Evolutionary conservation across 805 yeast genomes (phyloP).

Genomic region (Ogataea glucozyma): DNA sequence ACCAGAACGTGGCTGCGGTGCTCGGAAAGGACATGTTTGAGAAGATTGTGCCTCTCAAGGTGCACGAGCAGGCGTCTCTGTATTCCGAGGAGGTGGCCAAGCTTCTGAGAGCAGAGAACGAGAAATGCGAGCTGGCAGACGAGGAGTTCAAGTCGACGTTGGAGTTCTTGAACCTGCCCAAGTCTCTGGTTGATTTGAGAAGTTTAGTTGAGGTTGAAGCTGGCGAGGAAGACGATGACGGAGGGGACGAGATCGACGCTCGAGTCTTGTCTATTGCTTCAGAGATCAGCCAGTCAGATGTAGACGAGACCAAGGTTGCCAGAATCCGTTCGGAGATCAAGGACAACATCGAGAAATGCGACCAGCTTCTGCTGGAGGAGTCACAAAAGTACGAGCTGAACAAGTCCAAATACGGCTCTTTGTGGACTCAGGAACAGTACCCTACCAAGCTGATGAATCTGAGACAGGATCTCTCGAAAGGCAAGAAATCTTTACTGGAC

Average conservation of each 20-base stretch:
- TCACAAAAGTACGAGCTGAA: conserved; percentile 36
- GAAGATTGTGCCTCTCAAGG: conserved; percentile 79
- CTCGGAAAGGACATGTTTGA: conserved; percentile 63
- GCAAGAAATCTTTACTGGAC: conserved; percentile 60
- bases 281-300: conserved; percentile 28
- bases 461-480: conserved; percentile 37
- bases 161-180: conserved; percentile 78
- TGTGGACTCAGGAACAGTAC: conserved; percentile 36
- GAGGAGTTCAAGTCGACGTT: conserved; percentile 77
- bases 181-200: conserved; percentile 56
- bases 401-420: conserved; percentile 37
- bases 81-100: conserved; percentile 90
- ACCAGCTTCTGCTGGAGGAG: conserved; percentile 36
- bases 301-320: conserved; percentile 35
- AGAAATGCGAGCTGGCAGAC: conserved; percentile 72
- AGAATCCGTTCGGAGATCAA: conserved; percentile 40
- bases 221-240: conserved; percentile 23
- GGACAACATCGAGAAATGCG: conserved; percentile 38
- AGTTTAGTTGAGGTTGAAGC: conserved; percentile 21
- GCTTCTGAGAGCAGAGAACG: conserved; percentile 70
- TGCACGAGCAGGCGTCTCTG: conserved; percentile 82
- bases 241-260: conserved; percentile 39
- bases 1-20: conserved; percentile 48
- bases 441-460: conserved; percentile 18
- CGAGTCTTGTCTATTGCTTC: conserved; percentile 41